Base-by-base conservation (phyloP, 768 basidiomycete genomes). In the Thelephora aurantiotincta region DNA sequence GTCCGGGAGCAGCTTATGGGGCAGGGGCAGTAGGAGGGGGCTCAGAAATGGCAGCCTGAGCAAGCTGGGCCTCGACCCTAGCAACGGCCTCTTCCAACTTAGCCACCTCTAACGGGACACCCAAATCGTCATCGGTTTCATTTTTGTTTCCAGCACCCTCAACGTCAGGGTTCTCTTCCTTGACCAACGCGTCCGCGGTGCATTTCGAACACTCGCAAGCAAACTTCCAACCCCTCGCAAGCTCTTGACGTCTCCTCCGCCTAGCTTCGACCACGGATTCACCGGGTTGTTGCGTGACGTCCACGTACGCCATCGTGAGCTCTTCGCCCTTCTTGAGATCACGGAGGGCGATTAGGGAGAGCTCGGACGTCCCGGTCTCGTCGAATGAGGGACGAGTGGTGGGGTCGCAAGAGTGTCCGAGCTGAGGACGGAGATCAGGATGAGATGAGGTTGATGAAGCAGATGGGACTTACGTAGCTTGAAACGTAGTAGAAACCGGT, bases 211-310 rank as follows among this genome's bases (percentile, higher is more conserved):
- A 91, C 44, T 66, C 61, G 57, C 88, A 91, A 11, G 82, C 77
- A 59, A 90, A 88, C 49, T 72, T 69, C 88, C 88, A 91, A 33
- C 88, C 87, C 37, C 82, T 72, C 19, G 75, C 84, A 34, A 91
- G 72, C 66, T 87, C 83, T 54, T 70, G 68, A 30, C 88, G 73
- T 52, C 87, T 68, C 38, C 82, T 70, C 48, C 76, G 68, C 48
- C 82, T 70, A 45, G 78, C 75, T 23, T 80, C 77, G 2, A 64
- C 59, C 9, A 58, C 52, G 33, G 68, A 68, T 63, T 86, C 83
- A 22, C 57, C 74, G 1, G 67, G 58, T 49, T 68, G 74, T 56
- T 75, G 74, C 0, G 65, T 63, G 53, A 80, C 75, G 52, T 88
- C 82, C 45, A 87, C 82, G 55, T 74, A 91, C 1, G 88, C 77